Base-by-base conservation (phyloP, 139 green algal genomes). In the Trebouxia sp. region DNA sequence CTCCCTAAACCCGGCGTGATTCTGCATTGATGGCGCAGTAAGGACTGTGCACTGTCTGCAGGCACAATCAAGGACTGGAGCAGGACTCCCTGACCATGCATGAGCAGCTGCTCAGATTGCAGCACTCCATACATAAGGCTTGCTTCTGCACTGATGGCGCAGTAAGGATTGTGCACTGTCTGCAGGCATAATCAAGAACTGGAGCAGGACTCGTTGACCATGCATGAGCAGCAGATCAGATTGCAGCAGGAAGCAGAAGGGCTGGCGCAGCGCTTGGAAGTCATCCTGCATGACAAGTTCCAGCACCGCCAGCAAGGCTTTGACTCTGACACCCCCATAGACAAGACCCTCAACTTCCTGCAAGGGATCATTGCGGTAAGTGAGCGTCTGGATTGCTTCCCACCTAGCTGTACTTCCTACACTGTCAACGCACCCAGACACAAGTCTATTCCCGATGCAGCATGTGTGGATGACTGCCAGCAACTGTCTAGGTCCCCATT, bases 311-410 rank as follows among this genome's bases (percentile, higher is more conserved):
- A 37, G n/a, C 37, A 48, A 6, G 26, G 37, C 17, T 56, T 77
- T 39, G 69, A 77, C 42, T 48, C 69, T 28, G 69, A 77, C 37
- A 77, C 69, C 15, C 69, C 69, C 75, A 80, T 88, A 22, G 85
- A 92, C 38, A 91, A 89, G 78, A 89, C 87, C n/a, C 70, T 92
- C 22, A 90, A 90, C 80, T 80, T 92, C 69, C 80, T 92, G 38
- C 87, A 92, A 42, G 88, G 85, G 48, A 62, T 91, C 65, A 87
- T 92, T 82, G 77, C 76, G 6, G 87, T 86, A n/a, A n/a, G n/a
- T n/a, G n/a, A n/a, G n/a, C n/a, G n/a, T n/a, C n/a, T n/a, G n/a
- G n/a, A n/a, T n/a, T n/a, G n/a, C n/a, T n/a, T n/a, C n/a, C n/a
- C n/a, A n/a, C n/a, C n/a, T n/a, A n/a, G n/a, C n/a, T n/a, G n/a